Evolutionary conservation across 2,329 filamentous ascomycete genomes (phyloP), one percentile per base, ranked within the genome.

Genomic region (Fusarium sp.): DNA sequence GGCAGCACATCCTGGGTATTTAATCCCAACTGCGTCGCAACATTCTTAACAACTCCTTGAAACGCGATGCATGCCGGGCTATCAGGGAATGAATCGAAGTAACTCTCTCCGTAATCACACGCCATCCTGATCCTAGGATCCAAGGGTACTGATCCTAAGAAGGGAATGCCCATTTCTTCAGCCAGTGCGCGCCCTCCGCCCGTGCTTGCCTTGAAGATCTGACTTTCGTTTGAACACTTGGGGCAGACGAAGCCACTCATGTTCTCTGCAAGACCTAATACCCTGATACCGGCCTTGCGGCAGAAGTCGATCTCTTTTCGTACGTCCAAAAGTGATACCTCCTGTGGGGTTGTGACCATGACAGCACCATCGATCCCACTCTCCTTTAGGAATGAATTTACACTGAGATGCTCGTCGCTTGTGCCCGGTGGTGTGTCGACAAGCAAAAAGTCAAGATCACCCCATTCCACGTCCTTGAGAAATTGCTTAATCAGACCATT

Each of bases 401-500:
- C 95, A 71, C 92, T 95, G 37, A 99, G 83, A 82, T 99, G 96
- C 83, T 99, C 96, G 79, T 99, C 96, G 65, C 91, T 94, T 4
- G 96, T 99, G 20, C 96, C 96, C 0, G 96, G 96, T 2, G 97
- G 96, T 2, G 96, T 99, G 80, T 99, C 96, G 14, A 98, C 94
- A 55, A 99, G 87, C 64, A 99, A 79, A 74, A 95, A 97, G 78
- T 99, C 96, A 81, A 98, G 85, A 67, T 97, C 93, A 13, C 96
- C 96, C 96, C 97, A 99, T 79, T 97, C 94, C 10, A 99, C 96
- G 78, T 99, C 97, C 84, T 97, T 98, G 55, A 99, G 83, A 76
- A 99, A 99, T 80, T 97, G 93, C 85, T 99, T 99, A 79, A 99
- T 98, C 62, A 99, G 83, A 0, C 96, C 96, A 77, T 98, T 99